Base-by-base conservation (phyloP, 1,139 yeast species). In the Hanseniaspora uvarum region DNA sequence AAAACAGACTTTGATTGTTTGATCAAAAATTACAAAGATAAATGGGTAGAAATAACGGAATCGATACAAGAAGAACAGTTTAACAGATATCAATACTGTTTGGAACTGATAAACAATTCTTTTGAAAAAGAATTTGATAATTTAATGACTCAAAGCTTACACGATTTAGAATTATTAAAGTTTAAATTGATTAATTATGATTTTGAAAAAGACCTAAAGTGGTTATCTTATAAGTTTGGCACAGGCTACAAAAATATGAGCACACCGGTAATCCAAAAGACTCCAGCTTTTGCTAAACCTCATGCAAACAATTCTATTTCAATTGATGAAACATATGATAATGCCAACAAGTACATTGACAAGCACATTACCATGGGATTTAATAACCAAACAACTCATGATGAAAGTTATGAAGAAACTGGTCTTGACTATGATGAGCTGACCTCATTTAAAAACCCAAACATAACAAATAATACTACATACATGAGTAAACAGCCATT, bases 111-210 rank as follows among this genome's bases (percentile, higher is more conserved):
- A 6, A 50, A 50, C 33, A 41, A 50, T n/a, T 43, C 46, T 5
- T 37, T 50, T 18, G 44, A 24, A n/a, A 50, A 50, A 26, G 48
- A 49, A 4, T 38, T 43, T 8, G 49, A 50, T 31, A 49, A 50
- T 36, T 36, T 50, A 12, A 7, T 50, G 19, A 28, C 53, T 12
- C 46, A 44, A 23, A 46, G 44, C 14, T 14, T 44, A 23, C 53
- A 50, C 37, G 48, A 43, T 16, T 33, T 50, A 14, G 53, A 50
- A 31, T 30, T 37, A 6, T 7, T 50, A 2, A 50, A 50, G 30
- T 50, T 43, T 18, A 50, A 50, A n/a, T 11, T 50, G 18, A 43
- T 50, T 3, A 44, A 50, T 12, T 50, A 50, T 23, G 53, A 50
- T 28, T 50, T 43, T 44, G 46, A 50, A 31, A 50, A 43, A 18